Base-by-base conservation (phyloP, 164 flowering plant genomes). In the Vitis labrusca region DNA sequence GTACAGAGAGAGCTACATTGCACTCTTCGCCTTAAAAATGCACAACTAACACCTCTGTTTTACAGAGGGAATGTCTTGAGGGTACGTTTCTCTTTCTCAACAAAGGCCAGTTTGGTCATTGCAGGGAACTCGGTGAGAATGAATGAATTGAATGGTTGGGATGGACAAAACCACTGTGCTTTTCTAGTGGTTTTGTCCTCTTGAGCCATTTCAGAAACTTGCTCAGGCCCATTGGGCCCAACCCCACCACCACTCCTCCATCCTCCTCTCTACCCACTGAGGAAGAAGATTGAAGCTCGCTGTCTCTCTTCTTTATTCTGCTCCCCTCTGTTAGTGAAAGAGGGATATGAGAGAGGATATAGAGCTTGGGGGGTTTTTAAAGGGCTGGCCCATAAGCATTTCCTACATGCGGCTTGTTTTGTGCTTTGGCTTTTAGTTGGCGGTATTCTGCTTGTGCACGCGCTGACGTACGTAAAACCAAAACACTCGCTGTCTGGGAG, bases 121-220 rank as follows among this genome's bases (percentile, higher is more conserved):
- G 6, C 50, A 62, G 16, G 3, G 58, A 48, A 64, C 29, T 50
- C 63, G 55, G 63, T 64, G 63, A 68, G n/a, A 53, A 53, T 53
- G 56, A 53, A 53, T 53, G 56, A n/a, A 13, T 4, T 10, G 7
- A 12, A 13, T 14, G 7, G 14, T 12, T 11, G 56, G n/a, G 6
- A 53, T 6, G 6, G 14, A 17, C 27, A 19, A 53, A 56, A 19
- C 19, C 19, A 19, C 19, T 19, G 23, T 56, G 59, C 59, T 56
- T 16, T 19, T 37, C 6, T 3, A 70, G 73, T 63, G 67, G 55
- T 70, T 37, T 37, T 70, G 73, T 59, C 74, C 37, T 52, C 54
- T 59, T 12, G 52, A 30, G 52, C 66, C 68, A 65, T 58, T 51
- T 50, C 52, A 16, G 30, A 37, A 37, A 14, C 44, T 60, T 60